Percentiles rank a stretch among this genome's conserved stretches.
phyloP scores from a whole-genome alignment of 2,329 filamentous ascomycete species.

The Gnomoniopsis smithogilvyi region DNA sequence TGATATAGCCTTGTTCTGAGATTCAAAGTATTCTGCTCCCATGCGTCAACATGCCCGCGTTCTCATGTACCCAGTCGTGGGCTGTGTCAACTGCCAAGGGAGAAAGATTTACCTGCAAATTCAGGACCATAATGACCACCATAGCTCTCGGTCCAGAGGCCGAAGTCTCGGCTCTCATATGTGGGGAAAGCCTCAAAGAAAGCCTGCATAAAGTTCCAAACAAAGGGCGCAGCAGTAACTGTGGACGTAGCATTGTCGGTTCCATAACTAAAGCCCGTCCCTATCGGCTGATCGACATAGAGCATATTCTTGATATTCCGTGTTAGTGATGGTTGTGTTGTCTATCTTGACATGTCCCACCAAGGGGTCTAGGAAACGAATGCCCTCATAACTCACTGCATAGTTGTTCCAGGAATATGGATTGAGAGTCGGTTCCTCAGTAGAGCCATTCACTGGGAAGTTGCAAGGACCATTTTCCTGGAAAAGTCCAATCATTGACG shows the following conservation, averaged over 20 bases:
- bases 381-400: slow-evolving; percentile 29
- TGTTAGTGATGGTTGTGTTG: too few relatives aligned
- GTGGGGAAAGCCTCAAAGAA: slow-evolving; percentile 9
- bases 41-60: too few relatives aligned
- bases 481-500: slow-evolving; percentile 51
- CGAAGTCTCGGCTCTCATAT: slow-evolving; percentile 11
- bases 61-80: too few relatives aligned
- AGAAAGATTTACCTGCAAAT: slow-evolving; percentile 15
- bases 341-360: too few relatives aligned
- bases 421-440: slow-evolving; percentile 24
- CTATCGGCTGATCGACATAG: slow-evolving; percentile 49
- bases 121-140: slow-evolving; percentile 31
- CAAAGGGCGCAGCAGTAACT: slow-evolving; percentile 10
- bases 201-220: slow-evolving; percentile 12
- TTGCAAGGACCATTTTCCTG: slow-evolving; percentile 45
- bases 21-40: slow-evolving; percentile 1
- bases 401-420: too few relatives aligned
- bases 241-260: slow-evolving; percentile 9
- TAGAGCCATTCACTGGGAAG: slow-evolving; percentile 34
- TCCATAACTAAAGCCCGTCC: slow-evolving; percentile 46
- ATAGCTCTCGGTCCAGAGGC: slow-evolving; percentile 31
- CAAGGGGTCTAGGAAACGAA: too few relatives aligned
- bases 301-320: slow-evolving; percentile 43
- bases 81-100: too few relatives aligned
- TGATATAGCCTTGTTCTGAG: slow-evolving; percentile 7